Percentiles rank a stretch among this genome's conserved stretches.
These are phyloP conservation scores for Aspergillus felis DNA, from an alignment of 2,329 filamentous ascomycete genomes.

Conservation along the genomic window DNA sequence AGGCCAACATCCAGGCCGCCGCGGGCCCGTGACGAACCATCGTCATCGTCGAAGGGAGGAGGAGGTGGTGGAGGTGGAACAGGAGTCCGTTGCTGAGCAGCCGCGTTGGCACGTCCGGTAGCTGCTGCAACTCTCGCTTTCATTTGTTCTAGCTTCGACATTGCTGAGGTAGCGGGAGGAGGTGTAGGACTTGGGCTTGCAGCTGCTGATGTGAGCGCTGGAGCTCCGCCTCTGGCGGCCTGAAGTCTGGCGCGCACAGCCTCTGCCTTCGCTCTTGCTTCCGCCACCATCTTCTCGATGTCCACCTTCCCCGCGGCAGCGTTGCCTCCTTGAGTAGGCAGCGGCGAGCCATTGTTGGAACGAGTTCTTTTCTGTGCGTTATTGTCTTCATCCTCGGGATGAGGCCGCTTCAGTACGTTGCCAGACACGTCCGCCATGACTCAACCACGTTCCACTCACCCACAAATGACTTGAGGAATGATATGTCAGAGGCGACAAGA, in stretches of 20 bases:
- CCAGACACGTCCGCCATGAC: constrained; percentile 42
- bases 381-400: constrained; percentile 44
- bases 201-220: constrained; percentile 20
- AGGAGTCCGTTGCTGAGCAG: constrained; percentile 44
- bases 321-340: constrained; percentile 33
- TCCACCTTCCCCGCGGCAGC: constrained; percentile 37
- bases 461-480: constrained; percentile 2
- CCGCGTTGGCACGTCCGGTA: constrained; percentile 49
- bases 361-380: constrained; percentile 46
- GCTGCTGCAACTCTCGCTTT: constrained; percentile 77
- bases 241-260: constrained; percentile 46
- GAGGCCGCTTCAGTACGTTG: constrained; percentile 47
- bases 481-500: neutral
- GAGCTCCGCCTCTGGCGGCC: constrained; percentile 30
- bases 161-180: constrained; percentile 41
- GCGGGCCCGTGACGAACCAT: constrained; percentile 47
- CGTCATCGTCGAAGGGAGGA: constrained; percentile 50
- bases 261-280: constrained; percentile 47
- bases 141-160: constrained; percentile 69
- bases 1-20: constrained; percentile 72
- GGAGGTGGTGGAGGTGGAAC: constrained; percentile 32
- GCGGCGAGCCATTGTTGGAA: constrained; percentile 49
- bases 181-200: constrained; percentile 36
- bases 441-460: constrained; percentile 14
- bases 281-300: constrained; percentile 46